Evolutionary conservation across 768 basidiomycete genomes (phyloP), one percentile per base, ranked within the genome.

Genomic region (Filobasidium wieringae): DNA sequence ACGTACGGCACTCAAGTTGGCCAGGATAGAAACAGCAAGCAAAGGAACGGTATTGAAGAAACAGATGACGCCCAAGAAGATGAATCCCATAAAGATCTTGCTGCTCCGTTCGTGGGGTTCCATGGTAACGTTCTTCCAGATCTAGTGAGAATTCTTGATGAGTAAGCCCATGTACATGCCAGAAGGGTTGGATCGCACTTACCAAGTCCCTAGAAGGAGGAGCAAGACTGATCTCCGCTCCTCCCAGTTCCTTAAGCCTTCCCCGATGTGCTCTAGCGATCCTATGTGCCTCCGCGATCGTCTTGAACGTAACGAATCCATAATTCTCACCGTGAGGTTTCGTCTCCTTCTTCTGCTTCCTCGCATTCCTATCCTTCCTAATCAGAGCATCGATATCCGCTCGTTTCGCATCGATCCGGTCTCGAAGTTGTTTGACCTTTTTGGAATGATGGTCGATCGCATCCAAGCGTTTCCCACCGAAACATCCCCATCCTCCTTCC

Each of bases 41-140:
- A 99, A 77, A 19, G 95, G 95, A 9, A 93, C 77, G 33, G 91
- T 96, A 77, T 99, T 92, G 78, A 97, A 82, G 77, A 90, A 91
- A 74, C 89, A 92, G 49, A 96, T 82, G 30, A 82, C 66, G 22
- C 79, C 76, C 53, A 99, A 80, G 73, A 85, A 80, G 34, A 85
- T 59, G 74, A 88, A 87, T n/a, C 95, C 93, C 26, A 86, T 74
- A 31, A 78, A 74, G 66, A 79, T 80, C 73, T 86, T 85, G 36
- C 83, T 79, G 26, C 80, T 74, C 24, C 88, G 70, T 63, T 87
- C 84, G 7, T 74, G 79, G 17, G 85, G 78, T 1, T 84, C 80
- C 68, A 81, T 82, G 67, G 82, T 84, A 77, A 97, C 79, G 71
- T 99, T 99, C 41, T 79, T 75, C 95, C 95, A 99, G 51, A 96